phyloP scores from a whole-genome alignment of 306 rosid species.

The Dryas drummondii region DNA sequence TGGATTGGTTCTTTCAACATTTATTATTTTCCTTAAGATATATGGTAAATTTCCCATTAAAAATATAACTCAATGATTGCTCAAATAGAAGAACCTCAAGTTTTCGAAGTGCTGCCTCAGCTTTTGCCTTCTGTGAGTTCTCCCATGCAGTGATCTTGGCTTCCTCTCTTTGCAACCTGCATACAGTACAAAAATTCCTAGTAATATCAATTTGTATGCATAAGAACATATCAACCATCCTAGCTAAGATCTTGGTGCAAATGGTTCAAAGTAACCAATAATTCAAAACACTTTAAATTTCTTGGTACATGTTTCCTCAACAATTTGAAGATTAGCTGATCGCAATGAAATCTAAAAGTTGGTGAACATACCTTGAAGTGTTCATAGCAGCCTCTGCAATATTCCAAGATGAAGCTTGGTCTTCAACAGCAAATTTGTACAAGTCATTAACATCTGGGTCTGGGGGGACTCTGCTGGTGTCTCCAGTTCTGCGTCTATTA shows the following conservation, averaged over 20 bases:
- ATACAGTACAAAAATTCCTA: neutral
- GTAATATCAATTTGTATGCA: too few relatives aligned
- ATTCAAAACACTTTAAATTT: too few relatives aligned
- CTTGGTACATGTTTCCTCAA: too few relatives aligned
- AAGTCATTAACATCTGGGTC: slow-evolving; percentile 33
- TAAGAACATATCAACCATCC: too few relatives aligned
- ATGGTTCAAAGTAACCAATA: too few relatives aligned
- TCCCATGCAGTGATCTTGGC: slow-evolving; percentile 92
- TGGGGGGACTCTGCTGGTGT: slow-evolving; percentile 19
- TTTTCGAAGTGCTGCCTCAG: slow-evolving; percentile 77
- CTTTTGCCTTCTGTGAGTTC: slow-evolving; percentile 81
- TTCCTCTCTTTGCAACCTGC: slow-evolving; percentile 76
- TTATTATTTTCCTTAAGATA: too few relatives aligned
- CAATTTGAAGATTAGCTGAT: too few relatives aligned
- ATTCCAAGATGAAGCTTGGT: slow-evolving; percentile 45
- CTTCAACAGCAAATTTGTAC: slow-evolving; percentile 31
- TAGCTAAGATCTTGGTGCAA: too few relatives aligned
- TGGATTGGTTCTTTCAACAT: neutral
- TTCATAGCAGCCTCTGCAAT: slow-evolving; percentile 52
- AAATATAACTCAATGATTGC: neutral
- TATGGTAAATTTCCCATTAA: too few relatives aligned
- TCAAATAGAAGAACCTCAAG: slow-evolving; percentile 59
- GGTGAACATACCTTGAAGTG: slow-evolving; percentile 52
- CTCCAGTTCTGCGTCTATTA: slow-evolving; percentile 26
- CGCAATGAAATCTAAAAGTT: too few relatives aligned